A percentile compares a stretch with the other conserved stretches of the same genome.
Conservation (phyloP, 306 rosid genomes). For the Mimosa pudica region DNA sequence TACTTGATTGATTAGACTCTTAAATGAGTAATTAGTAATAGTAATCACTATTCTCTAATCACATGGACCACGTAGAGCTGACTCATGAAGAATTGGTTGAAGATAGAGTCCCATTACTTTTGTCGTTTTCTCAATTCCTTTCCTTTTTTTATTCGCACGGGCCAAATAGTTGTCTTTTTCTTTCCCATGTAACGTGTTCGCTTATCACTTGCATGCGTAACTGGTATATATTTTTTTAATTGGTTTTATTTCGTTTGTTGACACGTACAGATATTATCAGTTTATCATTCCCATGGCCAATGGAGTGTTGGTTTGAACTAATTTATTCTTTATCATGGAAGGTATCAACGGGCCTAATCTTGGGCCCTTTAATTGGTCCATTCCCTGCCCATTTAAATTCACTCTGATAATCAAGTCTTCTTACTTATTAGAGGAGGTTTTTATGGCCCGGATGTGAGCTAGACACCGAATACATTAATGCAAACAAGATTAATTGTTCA, state of each 20-base stretch:
- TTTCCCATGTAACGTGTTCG: neutral
- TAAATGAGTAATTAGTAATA: too few relatives aligned
- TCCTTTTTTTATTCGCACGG: neutral
- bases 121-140: neutral
- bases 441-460: too few relatives aligned
- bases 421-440: neutral
- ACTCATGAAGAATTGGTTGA: neutral
- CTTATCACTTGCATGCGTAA: neutral
- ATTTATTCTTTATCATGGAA: neutral
- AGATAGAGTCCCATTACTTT: neutral
- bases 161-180: neutral
- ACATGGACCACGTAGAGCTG: constrained; percentile 8
- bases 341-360: neutral
- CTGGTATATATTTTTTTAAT: neutral
- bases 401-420: neutral
- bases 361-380: neutral
- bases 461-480: too few relatives aligned
- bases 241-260: neutral
- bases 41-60: neutral
- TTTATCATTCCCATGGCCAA: neutral
- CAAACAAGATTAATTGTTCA: too few relatives aligned
- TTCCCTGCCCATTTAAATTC: neutral
- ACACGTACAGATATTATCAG: neutral
- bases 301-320: neutral
- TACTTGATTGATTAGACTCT: neutral